Percentiles rank a stretch among this genome's conserved stretches.
Conservation (phyloP, 495 filamentous ascomycete species). For the Melanomma pulvis-pyrius region DNA sequence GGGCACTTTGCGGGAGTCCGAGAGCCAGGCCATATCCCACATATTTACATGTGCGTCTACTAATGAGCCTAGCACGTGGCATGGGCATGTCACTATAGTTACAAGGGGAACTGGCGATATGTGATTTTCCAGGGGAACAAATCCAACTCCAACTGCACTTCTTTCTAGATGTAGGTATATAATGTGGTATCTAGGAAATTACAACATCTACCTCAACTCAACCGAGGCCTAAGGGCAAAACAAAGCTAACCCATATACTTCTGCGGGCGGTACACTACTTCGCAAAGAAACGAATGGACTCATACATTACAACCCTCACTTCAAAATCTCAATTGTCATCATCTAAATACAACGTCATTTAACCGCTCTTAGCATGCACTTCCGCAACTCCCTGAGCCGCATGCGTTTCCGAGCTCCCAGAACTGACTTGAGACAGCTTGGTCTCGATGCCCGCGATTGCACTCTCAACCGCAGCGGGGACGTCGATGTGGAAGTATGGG, state of each 20-base stretch:
- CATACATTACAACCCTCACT: neutral
- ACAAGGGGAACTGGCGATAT: neutral
- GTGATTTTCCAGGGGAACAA: too few relatives aligned
- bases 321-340: too few relatives aligned
- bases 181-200: too few relatives aligned
- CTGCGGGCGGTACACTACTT: too few relatives aligned
- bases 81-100: neutral
- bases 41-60: neutral
- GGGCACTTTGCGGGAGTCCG: too few relatives aligned
- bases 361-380: neutral
- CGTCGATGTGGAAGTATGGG: constrained; percentile 92
- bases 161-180: too few relatives aligned
- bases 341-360: neutral
- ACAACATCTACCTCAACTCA: too few relatives aligned
- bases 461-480: constrained; percentile 87
- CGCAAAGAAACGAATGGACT: neutral
- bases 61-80: neutral
- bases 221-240: too few relatives aligned
- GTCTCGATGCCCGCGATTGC: constrained; percentile 75
- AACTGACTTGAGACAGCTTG: constrained; percentile 29
- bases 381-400: neutral
- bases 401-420: neutral
- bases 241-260: too few relatives aligned
- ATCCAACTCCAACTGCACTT: too few relatives aligned
- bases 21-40: too few relatives aligned